These are phyloP conservation scores for Chaetoceros tenuissimus DNA, from an alignment of 108 stramenopile species.

Conservation along the genomic window DNA sequence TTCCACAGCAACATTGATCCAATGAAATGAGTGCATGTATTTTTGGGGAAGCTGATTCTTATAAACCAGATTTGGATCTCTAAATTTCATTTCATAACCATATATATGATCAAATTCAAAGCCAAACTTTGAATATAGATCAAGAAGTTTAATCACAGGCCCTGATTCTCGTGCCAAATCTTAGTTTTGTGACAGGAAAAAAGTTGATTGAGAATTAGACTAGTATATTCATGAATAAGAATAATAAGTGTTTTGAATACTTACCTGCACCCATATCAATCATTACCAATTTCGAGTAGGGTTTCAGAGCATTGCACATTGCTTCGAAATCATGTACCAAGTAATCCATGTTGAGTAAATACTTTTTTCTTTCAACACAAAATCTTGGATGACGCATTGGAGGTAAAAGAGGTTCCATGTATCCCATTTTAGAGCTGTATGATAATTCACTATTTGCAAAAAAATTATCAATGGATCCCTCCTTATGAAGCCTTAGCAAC, in stretches of 20 bases:
- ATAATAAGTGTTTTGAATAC: too few species aligned
- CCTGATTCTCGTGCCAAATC: slow-evolving; percentile 42
- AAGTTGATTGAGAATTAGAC: slow-evolving; percentile 18
- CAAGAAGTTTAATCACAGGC: too few species aligned
- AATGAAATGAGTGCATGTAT: slow-evolving; percentile 35
- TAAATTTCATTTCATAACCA: slow-evolving; percentile 34
- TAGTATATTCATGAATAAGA: too few species aligned
- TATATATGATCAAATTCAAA: slow-evolving; percentile 74
- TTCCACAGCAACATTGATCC: slow-evolving; percentile 46
- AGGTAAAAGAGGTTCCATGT: slow-evolving; percentile 21
- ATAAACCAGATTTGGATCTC: slow-evolving; percentile 26
- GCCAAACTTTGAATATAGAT: too few species aligned
- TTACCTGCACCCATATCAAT: too few species aligned
- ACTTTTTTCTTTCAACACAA: slow-evolving; percentile 1
- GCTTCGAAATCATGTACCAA: too few species aligned
- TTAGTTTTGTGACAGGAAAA: slow-evolving; percentile 26
- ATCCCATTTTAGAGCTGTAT: slow-evolving; percentile 3
- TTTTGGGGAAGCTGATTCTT: slow-evolving; percentile 13
- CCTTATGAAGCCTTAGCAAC: too few species aligned
- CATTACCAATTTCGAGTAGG: too few species aligned
- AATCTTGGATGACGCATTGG: slow-evolving; percentile 23
- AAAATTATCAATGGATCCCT: too few species aligned
- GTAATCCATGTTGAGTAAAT: slow-evolving; percentile 5
- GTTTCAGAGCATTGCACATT: too few species aligned
- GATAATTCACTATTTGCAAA: too few species aligned